Conservation (phyloP, 192 early-diverging fungal species). For the Coemansia sp. region DNA sequence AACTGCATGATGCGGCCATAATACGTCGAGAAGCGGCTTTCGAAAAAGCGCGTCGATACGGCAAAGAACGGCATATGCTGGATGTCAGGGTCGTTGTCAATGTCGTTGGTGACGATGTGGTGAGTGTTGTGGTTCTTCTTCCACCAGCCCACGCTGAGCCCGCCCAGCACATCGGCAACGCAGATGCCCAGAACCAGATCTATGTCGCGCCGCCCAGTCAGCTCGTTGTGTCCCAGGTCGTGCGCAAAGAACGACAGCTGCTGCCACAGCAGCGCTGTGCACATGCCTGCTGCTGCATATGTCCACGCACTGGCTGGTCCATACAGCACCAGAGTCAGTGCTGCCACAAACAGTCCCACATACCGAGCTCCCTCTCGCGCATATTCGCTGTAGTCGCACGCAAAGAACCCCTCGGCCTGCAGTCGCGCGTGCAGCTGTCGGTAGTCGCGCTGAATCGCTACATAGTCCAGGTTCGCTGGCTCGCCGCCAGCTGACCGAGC, state of each 20-base stretch:
- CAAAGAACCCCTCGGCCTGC: conserved; percentile 61
- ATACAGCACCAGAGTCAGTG: conserved; percentile 36
- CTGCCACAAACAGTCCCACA: conserved; percentile 25
- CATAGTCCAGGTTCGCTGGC: conserved; percentile 39
- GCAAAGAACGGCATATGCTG: conserved; percentile 97
- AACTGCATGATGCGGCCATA: conserved; percentile 80
- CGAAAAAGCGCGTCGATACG: conserved; percentile 73
- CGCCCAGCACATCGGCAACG: conserved; percentile 79
- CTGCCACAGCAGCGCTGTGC: conserved; percentile 78
- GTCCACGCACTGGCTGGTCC: conserved; percentile 32
- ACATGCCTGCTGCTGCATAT: conserved; percentile 55
- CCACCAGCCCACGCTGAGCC: conserved; percentile 95
- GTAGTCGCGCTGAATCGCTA: conserved; percentile 59
- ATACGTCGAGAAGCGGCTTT: conserved; percentile 85
- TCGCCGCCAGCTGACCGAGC: conserved; percentile 25
- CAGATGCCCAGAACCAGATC: conserved; percentile 83
- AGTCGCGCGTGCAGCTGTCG: conserved; percentile 67
- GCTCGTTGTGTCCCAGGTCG: conserved; percentile 94
- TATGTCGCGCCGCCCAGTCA: conserved; percentile 69
- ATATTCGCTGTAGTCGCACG: conserved; percentile 61
- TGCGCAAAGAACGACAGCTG: conserved; percentile 93
- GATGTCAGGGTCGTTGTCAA: conserved; percentile 95
- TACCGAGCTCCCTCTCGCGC: conserved; percentile 52
- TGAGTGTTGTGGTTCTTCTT: conserved; percentile 96
- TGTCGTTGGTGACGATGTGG: conserved; percentile 93